These are phyloP conservation scores for Capsella bursapastoris DNA, from an alignment of 345 rosid genomes.

Conservation along the genomic window DNA sequence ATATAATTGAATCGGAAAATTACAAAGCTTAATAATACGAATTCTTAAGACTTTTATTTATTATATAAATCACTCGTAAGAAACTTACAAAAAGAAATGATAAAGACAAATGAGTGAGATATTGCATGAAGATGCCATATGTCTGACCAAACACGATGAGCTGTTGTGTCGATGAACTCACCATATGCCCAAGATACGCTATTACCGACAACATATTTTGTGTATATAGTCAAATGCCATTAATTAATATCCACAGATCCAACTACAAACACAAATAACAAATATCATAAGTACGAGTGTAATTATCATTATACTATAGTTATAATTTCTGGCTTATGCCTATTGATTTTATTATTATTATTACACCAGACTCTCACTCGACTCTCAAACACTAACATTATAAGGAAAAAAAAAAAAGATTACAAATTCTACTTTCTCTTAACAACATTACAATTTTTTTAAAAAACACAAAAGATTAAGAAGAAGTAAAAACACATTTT, in stretches of 20 bases:
- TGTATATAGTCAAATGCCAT: background rate
- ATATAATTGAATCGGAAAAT: background rate
- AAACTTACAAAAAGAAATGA: background rate
- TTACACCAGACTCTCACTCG: conserved; percentile 16
- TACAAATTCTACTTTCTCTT: conserved; percentile 12
- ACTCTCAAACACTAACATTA: background rate
- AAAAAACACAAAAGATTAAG: conserved; percentile 2
- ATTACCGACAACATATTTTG: background rate
- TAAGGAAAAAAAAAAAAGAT: background rate
- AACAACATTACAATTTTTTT: background rate
- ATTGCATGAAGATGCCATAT: conserved; percentile 40
- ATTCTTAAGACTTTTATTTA: too few species aligned
- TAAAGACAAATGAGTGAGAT: background rate
- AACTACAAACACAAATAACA: background rate
- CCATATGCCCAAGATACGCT: conserved; percentile 29
- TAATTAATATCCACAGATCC: conserved; percentile 13
- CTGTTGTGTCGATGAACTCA: conserved; percentile 14
- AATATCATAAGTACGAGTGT: background rate
- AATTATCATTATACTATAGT: background rate
- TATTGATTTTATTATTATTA: conserved; percentile 9
- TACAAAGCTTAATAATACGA: background rate
- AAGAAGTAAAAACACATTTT: background rate
- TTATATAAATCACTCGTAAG: background rate
- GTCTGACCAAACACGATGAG: conserved; percentile 20
- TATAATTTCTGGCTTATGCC: conserved; percentile 17